Conservation (phyloP, 1,139 yeast genomes). For the Starmera stellimalicola region DNA sequence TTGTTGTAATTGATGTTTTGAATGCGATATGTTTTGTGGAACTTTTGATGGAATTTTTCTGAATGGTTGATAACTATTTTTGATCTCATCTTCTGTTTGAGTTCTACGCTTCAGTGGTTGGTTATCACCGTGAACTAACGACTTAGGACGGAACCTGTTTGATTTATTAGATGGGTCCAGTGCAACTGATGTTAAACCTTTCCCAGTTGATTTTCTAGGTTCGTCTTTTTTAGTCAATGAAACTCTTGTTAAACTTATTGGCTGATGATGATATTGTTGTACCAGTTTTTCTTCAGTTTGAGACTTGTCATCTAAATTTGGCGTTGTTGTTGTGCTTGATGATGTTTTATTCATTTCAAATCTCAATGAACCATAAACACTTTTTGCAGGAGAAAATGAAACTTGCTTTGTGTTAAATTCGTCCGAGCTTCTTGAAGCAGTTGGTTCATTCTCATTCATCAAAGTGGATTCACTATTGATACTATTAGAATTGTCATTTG, state of each 20-base stretch:
- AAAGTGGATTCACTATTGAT: background rate
- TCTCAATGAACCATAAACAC: conserved; percentile 16
- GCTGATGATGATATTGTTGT: conserved; percentile 1
- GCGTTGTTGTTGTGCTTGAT: conserved; percentile 2
- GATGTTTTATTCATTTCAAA: conserved; percentile 7
- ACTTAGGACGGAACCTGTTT: conserved; percentile 11
- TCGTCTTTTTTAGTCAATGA: conserved; percentile 10
- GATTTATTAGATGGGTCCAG: conserved; percentile 10
- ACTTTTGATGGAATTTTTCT: conserved; percentile 18
- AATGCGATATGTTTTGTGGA: conserved; percentile 10
- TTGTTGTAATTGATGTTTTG: conserved; percentile 5
- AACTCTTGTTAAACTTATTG: conserved; percentile 13
- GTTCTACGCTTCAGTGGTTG: conserved; percentile 14
- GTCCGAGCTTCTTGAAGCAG: background rate
- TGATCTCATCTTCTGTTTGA: conserved; percentile 14
- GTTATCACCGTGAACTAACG: conserved; percentile 9
- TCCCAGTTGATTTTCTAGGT: conserved; percentile 13
- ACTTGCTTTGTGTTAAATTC: conserved; percentile 1
- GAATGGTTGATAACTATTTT: conserved; percentile 9
- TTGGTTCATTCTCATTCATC: conserved; percentile 2
- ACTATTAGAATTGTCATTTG: background rate
- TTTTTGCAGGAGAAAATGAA: conserved; percentile 19
- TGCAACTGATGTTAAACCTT: conserved; percentile 14
- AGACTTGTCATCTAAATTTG: background rate
- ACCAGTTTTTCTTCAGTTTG: conserved; percentile 1